Conservation (phyloP, 2,329 filamentous ascomycete genomes). For the Diaporthe humulicola region DNA sequence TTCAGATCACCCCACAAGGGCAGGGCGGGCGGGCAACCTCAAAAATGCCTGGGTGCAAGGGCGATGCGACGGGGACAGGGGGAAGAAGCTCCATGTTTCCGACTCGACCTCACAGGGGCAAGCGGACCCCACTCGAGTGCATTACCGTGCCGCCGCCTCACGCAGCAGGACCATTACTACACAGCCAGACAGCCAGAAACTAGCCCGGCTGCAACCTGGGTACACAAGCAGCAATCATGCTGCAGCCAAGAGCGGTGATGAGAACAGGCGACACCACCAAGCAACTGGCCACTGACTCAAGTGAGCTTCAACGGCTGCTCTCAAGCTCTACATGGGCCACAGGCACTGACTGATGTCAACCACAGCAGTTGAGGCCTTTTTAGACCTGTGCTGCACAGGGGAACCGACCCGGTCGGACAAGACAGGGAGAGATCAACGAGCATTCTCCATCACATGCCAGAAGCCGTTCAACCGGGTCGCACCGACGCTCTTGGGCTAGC, state of each 20-base stretch:
- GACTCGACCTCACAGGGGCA: constrained; percentile 14
- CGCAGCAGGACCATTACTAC: background rate
- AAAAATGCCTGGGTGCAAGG: constrained; percentile 19
- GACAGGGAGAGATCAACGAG: constrained; percentile 19
- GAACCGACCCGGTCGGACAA: constrained; percentile 1
- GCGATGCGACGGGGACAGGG: constrained; percentile 24
- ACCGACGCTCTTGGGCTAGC: background rate
- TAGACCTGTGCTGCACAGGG: constrained; percentile 3
- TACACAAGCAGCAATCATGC: constrained; percentile 17
- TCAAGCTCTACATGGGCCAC: background rate
- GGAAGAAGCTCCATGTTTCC: constrained; percentile 33
- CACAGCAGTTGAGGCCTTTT: constrained; percentile 9
- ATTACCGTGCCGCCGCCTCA: constrained; percentile 22
- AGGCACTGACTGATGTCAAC: background rate
- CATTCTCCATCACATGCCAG: constrained; percentile 30
- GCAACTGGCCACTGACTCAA: constrained; percentile 20
- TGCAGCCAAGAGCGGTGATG: constrained; percentile 29
- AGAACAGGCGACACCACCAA: constrained; percentile 7
- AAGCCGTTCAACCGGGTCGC: background rate
- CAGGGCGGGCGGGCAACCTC: constrained; percentile 17
- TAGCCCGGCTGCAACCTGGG: background rate
- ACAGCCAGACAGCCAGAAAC: background rate
- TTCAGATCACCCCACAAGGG: constrained; percentile 26
- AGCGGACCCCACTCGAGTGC: constrained; percentile 30
- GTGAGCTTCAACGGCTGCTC: constrained; percentile 2